A percentile compares a stretch with the other conserved stretches of the same genome.
Evolutionary conservation across 345 rosid genomes (phyloP).

Genomic region (Lepidium sativum): DNA sequence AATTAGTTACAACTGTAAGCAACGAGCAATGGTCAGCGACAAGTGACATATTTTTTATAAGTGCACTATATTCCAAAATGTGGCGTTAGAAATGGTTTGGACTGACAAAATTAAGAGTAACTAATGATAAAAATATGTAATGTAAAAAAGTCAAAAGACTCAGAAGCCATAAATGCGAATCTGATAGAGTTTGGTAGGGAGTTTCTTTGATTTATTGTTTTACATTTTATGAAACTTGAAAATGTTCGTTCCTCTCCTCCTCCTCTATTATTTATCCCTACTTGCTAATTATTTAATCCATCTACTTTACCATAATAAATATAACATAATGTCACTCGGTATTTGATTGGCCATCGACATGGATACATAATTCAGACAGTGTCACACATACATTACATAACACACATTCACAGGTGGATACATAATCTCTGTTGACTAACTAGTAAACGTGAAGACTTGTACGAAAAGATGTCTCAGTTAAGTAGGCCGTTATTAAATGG

Average conservation of each 20-base stretch:
- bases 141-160: slow-evolving; percentile 1
- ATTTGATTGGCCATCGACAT: neutral
- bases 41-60: slow-evolving; percentile 1
- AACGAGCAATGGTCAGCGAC: slow-evolving; percentile 12
- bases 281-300: neutral
- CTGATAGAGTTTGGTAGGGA: slow-evolving; percentile 20
- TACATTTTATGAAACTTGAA: slow-evolving; percentile 6
- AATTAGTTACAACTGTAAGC: slow-evolving; percentile 13
- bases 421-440: neutral
- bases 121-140: neutral
- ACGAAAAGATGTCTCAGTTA: neutral
- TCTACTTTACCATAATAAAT: neutral
- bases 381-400: neutral
- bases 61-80: slow-evolving; percentile 11
- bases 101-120: slow-evolving; percentile 13
- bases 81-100: slow-evolving; percentile 14
- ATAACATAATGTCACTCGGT: neutral
- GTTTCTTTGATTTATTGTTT: slow-evolving; percentile 6
- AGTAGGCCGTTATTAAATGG: too few species aligned
- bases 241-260: neutral
- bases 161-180: slow-evolving; percentile 20
- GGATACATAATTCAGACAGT: neutral
- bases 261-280: too few species aligned
- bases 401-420: neutral
- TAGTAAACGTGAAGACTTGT: neutral